Evolutionary conservation across 305 asterid species (phyloP).

Genomic region (Fraxinus dipetala): DNA sequence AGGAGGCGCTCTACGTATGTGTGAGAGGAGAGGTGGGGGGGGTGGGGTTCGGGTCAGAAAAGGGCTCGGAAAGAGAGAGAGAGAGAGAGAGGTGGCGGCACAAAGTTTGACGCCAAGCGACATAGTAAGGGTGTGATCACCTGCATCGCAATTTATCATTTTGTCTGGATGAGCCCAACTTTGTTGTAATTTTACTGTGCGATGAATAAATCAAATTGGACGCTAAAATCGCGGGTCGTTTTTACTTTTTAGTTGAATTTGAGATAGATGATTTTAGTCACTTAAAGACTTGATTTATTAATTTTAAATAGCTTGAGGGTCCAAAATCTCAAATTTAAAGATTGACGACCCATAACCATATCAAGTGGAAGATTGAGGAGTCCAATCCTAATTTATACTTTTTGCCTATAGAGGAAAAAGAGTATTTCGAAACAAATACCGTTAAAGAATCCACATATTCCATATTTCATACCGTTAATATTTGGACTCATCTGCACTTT

Average conservation of each 20-base stretch:
- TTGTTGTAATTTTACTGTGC: background rate
- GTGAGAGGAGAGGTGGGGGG: background rate
- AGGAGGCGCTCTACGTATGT: background rate
- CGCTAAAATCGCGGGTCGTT: background rate
- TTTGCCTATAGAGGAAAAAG: background rate
- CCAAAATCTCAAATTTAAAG: background rate
- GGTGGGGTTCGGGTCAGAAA: background rate
- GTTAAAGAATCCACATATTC: background rate
- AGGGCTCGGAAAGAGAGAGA: background rate
- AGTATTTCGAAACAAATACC: background rate
- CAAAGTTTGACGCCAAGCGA: background rate
- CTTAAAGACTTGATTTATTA: background rate
- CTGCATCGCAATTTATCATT: background rate
- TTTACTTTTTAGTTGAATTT: no score
- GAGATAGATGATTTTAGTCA: background rate
- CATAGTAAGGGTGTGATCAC: background rate
- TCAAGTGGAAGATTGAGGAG: background rate
- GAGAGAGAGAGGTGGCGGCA: constrained; percentile 22
- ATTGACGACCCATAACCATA: background rate
- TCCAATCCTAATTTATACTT: background rate
- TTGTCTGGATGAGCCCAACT: background rate
- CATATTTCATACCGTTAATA: no score
- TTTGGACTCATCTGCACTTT: no score
- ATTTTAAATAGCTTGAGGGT: background rate
- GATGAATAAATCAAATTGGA: background rate